These are phyloP conservation scores for Trichoderma sp. DNA, from an alignment of 2,329 filamentous ascomycete genomes.

Conservation along the genomic window DNA sequence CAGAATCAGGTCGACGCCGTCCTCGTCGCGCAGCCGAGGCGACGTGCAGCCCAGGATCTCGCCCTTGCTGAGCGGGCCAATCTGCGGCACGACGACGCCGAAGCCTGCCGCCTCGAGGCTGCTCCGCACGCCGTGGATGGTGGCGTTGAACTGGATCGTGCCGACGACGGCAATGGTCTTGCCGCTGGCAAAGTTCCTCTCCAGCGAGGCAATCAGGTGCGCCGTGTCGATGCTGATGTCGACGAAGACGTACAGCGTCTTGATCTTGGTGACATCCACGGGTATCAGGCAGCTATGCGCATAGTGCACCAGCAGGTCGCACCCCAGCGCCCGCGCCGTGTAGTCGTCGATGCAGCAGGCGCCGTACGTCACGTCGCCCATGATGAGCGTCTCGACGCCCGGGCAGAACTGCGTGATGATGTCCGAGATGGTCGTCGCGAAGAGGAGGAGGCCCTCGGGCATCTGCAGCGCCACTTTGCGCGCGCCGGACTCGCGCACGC, in stretches of 20 bases:
- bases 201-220: conserved; percentile 83
- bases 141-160: conserved; percentile 98
- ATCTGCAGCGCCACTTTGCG: conserved; percentile 93
- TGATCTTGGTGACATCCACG: conserved; percentile 94
- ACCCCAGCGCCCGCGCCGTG: conserved; percentile 89
- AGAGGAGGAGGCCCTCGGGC: conserved; percentile 90
- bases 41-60: conserved; percentile 98
- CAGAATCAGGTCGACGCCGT: conserved; percentile 73
- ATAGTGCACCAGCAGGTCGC: conserved; percentile 93
- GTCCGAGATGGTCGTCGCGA: conserved; percentile 96
- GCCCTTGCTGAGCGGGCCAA: conserved; percentile 87
- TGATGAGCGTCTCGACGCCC: conserved; percentile 89
- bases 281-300: conserved; percentile 96
- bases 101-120: conserved; percentile 83
- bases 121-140: conserved; percentile 81
- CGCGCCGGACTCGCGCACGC: conserved; percentile 77
- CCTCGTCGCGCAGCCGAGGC: conserved; percentile 63
- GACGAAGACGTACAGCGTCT: conserved; percentile 96
- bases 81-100: conserved; percentile 84
- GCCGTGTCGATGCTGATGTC: conserved; percentile 93
- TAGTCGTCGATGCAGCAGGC: conserved; percentile 99
- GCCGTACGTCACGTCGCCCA: conserved; percentile 98
- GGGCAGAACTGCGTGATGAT: conserved; percentile 94
- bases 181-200: conserved; percentile 81
- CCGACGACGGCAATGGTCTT: conserved; percentile 92